These are phyloP conservation scores for Senna tora DNA, from an alignment of 306 rosid genomes.

Conservation along the genomic window DNA sequence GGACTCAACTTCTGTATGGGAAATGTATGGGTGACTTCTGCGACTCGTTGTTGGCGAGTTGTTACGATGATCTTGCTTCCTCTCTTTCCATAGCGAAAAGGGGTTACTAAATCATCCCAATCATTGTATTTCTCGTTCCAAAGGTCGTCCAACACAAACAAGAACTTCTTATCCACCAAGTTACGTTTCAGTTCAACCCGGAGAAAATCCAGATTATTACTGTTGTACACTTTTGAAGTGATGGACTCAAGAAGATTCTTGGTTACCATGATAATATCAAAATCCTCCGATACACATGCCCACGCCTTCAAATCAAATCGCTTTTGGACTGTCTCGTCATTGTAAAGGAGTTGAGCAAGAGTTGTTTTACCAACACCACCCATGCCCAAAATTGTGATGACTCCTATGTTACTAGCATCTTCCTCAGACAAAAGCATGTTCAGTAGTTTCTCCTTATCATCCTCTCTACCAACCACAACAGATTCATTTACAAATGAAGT, in stretches of 20 bases:
- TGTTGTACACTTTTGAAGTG: background rate
- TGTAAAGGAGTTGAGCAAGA: constrained; percentile 41
- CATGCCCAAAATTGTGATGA: constrained; percentile 38
- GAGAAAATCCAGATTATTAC: constrained; percentile 45
- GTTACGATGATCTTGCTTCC: constrained; percentile 57
- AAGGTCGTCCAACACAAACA: constrained; percentile 56
- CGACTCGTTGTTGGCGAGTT: constrained; percentile 46
- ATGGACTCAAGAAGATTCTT: constrained; percentile 44
- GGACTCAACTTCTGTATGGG: constrained; percentile 31
- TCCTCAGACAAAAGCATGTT: constrained; percentile 27
- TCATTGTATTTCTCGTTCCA: constrained; percentile 51
- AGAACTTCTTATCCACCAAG: constrained; percentile 40
- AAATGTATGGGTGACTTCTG: constrained; percentile 41
- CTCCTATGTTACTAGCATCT: constrained; percentile 21
- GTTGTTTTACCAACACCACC: constrained; percentile 53
- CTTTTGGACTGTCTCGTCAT: constrained; percentile 1
- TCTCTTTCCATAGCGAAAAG: constrained; percentile 33
- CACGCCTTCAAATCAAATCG: constrained; percentile 35
- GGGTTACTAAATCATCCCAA: constrained; percentile 46
- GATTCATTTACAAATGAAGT: constrained; percentile 51
- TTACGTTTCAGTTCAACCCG: constrained; percentile 42
- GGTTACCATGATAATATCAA: constrained; percentile 42
- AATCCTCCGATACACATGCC: constrained; percentile 46
- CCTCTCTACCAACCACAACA: constrained; percentile 43
- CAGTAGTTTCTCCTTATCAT: constrained; percentile 39